A percentile compares a stretch with the other conserved stretches of the same genome.
Conservation (phyloP, 768 basidiomycete species). For the Serendipita indica region DNA sequence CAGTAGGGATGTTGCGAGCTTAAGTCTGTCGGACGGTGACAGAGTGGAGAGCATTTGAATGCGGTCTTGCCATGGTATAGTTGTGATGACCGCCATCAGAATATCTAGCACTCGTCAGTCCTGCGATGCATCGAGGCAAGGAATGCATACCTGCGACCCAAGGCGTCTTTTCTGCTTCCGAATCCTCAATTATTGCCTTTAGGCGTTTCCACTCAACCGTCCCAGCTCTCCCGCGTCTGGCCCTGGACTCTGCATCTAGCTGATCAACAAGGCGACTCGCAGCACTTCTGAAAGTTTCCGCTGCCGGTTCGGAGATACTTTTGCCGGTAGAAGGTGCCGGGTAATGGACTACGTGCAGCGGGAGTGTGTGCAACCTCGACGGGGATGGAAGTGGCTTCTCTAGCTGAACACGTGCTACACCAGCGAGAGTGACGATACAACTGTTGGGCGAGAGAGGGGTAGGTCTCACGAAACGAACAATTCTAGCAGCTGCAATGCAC, state of each 20-base stretch:
- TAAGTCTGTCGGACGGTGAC: constrained; percentile 46
- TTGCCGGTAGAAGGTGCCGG: constrained; percentile 22
- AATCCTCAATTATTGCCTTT: constrained; percentile 56
- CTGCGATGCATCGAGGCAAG: not conserved
- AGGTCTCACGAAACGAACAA: constrained; percentile 54
- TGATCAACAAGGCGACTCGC: constrained; percentile 54
- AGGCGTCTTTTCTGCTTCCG: constrained; percentile 42
- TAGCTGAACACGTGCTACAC: constrained; percentile 50
- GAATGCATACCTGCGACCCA: constrained; percentile 66
- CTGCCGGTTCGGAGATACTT: constrained; percentile 35
- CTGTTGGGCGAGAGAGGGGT: constrained; percentile 36
- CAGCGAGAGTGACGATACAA: constrained; percentile 62
- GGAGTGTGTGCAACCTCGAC: constrained; percentile 20
- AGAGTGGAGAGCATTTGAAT: constrained; percentile 35
- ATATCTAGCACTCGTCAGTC: constrained; percentile 25
- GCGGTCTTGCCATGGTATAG: constrained; percentile 9
- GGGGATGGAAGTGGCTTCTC: constrained; percentile 25
- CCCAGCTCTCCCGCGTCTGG: constrained; percentile 26
- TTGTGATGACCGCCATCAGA: constrained; percentile 15
- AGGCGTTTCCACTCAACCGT: constrained; percentile 59
- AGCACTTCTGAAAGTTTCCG: constrained; percentile 54
- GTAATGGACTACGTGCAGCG: constrained; percentile 36
- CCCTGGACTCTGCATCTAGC: constrained; percentile 26
- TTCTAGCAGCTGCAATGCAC: constrained; percentile 36
- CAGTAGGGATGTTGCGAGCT: constrained; percentile 54